Percentiles rank a stretch among this genome's conserved stretches.
Conservation (phyloP, 202 grass and related monocot genomes). For the Dendrocalamus latiflorus region DNA sequence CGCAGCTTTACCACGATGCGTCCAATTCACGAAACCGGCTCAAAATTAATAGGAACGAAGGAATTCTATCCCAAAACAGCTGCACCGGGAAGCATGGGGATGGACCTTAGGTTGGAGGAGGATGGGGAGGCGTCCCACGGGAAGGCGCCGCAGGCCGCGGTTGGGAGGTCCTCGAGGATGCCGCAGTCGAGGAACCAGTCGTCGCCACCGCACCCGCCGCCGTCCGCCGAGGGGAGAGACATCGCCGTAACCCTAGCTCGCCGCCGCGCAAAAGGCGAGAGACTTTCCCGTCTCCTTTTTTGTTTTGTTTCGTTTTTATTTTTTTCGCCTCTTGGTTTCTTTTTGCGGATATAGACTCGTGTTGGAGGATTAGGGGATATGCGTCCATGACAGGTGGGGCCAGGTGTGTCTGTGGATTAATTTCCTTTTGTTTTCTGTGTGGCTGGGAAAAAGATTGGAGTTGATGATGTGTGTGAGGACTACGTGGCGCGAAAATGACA, state of each 20-base stretch:
- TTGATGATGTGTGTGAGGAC: too few species aligned
- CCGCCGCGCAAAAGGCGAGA: slow-evolving; percentile 15
- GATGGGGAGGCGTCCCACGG: slow-evolving; percentile 44
- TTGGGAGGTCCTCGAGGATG: slow-evolving; percentile 54
- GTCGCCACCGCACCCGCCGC: slow-evolving; percentile 15
- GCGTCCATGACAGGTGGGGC: slow-evolving; percentile 20
- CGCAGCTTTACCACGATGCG: too few species aligned
- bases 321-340: background rate
- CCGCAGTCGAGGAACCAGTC: slow-evolving; percentile 56
- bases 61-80: background rate
- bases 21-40: background rate
- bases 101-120: slow-evolving; percentile 45
- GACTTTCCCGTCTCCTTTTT: background rate
- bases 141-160: slow-evolving; percentile 40
- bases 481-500: too few species aligned
- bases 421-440: background rate
- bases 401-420: background rate
- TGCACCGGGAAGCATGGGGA: background rate
- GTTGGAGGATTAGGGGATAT: background rate
- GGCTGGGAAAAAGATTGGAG: background rate
- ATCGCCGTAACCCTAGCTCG: slow-evolving; percentile 24
- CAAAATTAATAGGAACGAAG: background rate
- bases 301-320: background rate
- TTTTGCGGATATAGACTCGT: background rate
- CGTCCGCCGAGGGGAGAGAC: slow-evolving; percentile 31